A percentile compares a stretch with the other conserved stretches of the same genome.
phyloP scores from a whole-genome alignment of 2,329 filamentous ascomycete genomes.

The Alternaria burnsii region DNA sequence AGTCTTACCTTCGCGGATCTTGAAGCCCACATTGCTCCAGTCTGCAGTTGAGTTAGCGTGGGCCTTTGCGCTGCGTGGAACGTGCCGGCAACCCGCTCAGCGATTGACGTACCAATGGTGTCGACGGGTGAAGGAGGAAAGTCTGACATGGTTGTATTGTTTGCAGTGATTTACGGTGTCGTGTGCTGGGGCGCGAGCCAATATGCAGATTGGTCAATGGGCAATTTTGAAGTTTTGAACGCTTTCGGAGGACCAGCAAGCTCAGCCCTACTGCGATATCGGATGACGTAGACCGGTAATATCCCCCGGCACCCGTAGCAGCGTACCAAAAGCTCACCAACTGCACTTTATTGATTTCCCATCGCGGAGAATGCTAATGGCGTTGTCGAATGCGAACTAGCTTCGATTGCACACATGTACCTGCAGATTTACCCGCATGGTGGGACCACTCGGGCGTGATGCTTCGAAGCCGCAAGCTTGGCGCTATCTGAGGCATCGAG shows the following conservation, averaged over 20 bases:
- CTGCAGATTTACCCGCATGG: slow-evolving; percentile 20
- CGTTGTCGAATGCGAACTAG: slow-evolving; percentile 12
- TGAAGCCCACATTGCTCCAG: slow-evolving; percentile 93
- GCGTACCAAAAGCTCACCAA: slow-evolving; percentile 30
- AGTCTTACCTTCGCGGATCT: slow-evolving; percentile 80
- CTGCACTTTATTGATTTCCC: slow-evolving; percentile 10
- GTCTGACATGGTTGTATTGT: slow-evolving; percentile 40
- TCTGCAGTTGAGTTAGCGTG: slow-evolving; percentile 59
- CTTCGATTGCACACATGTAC: slow-evolving; percentile 9
- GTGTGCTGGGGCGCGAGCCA: slow-evolving; percentile 12
- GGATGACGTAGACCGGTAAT: slow-evolving; percentile 35
- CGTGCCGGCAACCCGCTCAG: background rate
- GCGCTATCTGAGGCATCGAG: slow-evolving; percentile 23
- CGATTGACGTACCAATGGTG: slow-evolving; percentile 68
- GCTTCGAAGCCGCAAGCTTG: slow-evolving; percentile 18
- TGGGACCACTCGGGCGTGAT: slow-evolving; percentile 17
- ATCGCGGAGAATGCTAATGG: slow-evolving; percentile 8
- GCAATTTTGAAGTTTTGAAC: slow-evolving; percentile 19
- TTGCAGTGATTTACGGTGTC: slow-evolving; percentile 5
- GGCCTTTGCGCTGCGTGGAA: background rate
- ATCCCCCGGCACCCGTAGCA: slow-evolving; percentile 37
- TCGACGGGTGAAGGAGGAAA: slow-evolving; percentile 77
- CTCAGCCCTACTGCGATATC: slow-evolving; percentile 43
- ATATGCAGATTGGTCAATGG: slow-evolving; percentile 16
- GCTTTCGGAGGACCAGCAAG: slow-evolving; percentile 28